Conservation (phyloP, 305 asterid genomes). For the Fraxinus nigra region DNA sequence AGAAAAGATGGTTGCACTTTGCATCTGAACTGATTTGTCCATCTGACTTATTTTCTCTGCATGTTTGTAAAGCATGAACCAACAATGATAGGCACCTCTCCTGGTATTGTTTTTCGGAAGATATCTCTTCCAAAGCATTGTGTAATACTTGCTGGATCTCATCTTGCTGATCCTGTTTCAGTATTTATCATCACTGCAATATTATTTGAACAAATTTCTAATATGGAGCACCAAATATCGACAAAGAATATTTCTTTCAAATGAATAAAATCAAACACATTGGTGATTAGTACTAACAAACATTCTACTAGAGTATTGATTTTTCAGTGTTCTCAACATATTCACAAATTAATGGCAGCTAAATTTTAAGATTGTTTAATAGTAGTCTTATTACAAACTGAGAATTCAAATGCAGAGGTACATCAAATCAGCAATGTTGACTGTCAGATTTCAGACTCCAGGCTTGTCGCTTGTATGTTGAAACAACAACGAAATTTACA, state of each 20-base stretch:
- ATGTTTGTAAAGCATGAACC: slow-evolving; percentile 55
- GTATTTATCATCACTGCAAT: slow-evolving; percentile 12
- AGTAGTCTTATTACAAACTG: neutral
- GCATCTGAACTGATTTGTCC: slow-evolving; percentile 38
- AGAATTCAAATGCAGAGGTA: neutral
- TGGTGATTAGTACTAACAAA: neutral
- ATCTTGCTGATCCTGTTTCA: slow-evolving; percentile 54
- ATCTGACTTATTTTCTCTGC: slow-evolving; percentile 38
- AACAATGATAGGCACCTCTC: slow-evolving; percentile 74
- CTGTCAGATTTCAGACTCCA: neutral
- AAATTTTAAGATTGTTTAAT: neutral
- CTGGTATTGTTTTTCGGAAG: slow-evolving; percentile 63
- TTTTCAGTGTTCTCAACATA: slow-evolving; percentile 1
- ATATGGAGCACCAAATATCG: neutral
- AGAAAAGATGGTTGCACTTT: slow-evolving; percentile 42
- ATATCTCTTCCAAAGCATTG: slow-evolving; percentile 77
- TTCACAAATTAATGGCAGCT: neutral
- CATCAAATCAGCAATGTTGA: neutral
- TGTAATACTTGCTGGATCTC: slow-evolving; percentile 63
- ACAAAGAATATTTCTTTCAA: neutral
- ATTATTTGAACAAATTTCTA: slow-evolving; percentile 12
- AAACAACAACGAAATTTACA: neutral
- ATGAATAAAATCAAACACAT: neutral
- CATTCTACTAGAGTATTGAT: slow-evolving; percentile 2
- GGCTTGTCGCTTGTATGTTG: neutral